Evolutionary conservation across 768 basidiomycete species (phyloP), one percentile per base, ranked within the genome.

Genomic region (Mycena capillaripes): DNA sequence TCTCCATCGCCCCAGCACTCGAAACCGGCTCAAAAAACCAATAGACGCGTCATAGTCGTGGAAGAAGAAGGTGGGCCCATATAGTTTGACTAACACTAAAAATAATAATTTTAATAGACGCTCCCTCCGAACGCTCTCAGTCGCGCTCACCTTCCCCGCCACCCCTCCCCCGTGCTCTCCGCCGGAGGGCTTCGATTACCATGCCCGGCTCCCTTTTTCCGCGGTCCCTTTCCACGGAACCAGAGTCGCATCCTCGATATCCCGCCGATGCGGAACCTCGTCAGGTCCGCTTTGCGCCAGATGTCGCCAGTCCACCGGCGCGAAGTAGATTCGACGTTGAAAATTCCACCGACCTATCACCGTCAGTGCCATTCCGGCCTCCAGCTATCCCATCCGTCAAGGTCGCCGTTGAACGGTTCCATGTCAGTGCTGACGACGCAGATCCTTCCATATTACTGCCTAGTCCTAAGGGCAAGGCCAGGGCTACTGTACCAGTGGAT

Each of bases 171-270:
- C 81, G 79, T 46, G 69, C 75, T 38, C 79, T 86, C 10, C 83
- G 80, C 46, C 83, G 82, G 30, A 82, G 81, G n/a, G 81, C 82
- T 10, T 89, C 89, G 3, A 76, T 87, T 0, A 91, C 90, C 1
- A 95, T 95, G 94, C 94, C 94, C 25, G 94, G 94, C 10, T 88
- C 94, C 1, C 87, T 95, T 16, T 93, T 91, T 77, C 89, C 93
- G 6, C 90, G 93, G 11, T 93, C 94, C 0, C 86, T 89, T 0
- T 93, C 93, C n/a, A 83, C 90, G 16, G 82, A 90, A 34, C 89
- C 90, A 30, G 83, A 84, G 48, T 60, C 77, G 12, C 64, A 77
- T 21, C 76, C 79, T 36, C 64, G 58, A 16, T 46, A 64, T 64
- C 34, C 69, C 50, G n/a, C n/a, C n/a, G 74, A 78, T 19, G 76